These are phyloP conservation scores for Paraphaeosphaeria sporulosa DNA, from an alignment of 2,329 filamentous ascomycete species.

Conservation along the genomic window DNA sequence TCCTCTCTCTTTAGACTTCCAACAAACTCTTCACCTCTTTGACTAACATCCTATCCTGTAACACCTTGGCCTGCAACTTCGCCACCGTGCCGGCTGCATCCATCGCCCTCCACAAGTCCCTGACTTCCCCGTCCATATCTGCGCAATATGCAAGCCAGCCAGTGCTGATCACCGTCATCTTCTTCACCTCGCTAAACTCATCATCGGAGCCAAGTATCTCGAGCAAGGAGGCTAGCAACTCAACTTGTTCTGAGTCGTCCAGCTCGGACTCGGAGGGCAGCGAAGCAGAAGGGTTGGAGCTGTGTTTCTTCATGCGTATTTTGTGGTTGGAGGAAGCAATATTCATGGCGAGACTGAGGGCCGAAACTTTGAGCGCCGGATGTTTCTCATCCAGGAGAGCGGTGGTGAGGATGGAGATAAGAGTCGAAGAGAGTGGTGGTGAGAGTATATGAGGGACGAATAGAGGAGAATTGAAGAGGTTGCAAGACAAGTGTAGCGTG, in stretches of 20 bases:
- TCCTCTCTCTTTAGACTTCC: constrained; percentile 24
- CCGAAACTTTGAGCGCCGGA: constrained; percentile 78
- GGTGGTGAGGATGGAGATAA: constrained; percentile 75
- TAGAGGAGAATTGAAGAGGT: constrained; percentile 79
- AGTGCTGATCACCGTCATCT: constrained; percentile 77
- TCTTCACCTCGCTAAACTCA: constrained; percentile 70
- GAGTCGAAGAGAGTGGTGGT: constrained; percentile 57
- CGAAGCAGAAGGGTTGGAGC: constrained; percentile 24
- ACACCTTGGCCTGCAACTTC: constrained; percentile 31
- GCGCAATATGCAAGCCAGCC: constrained; percentile 79
- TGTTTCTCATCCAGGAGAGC: constrained; percentile 81
- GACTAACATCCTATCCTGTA: constrained; percentile 42
- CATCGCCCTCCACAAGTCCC: constrained; percentile 79
- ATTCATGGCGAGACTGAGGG: constrained; percentile 85
- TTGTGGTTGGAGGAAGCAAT: constrained; percentile 75
- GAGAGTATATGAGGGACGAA: constrained; percentile 71
- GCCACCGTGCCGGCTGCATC: constrained; percentile 72
- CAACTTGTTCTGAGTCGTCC: constrained; percentile 75
- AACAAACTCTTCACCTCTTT: constrained; percentile 46
- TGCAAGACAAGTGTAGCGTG: constrained; percentile 82
- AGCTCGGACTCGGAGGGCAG: constrained; percentile 52
- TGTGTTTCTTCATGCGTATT: constrained; percentile 64
- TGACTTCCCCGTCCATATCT: constrained; percentile 74
- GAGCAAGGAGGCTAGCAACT: constrained; percentile 80
- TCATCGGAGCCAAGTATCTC: constrained; percentile 70